These are phyloP conservation scores for Penicillium sp. DNA, from an alignment of 2,329 filamentous ascomycete species.

Conservation along the genomic window DNA sequence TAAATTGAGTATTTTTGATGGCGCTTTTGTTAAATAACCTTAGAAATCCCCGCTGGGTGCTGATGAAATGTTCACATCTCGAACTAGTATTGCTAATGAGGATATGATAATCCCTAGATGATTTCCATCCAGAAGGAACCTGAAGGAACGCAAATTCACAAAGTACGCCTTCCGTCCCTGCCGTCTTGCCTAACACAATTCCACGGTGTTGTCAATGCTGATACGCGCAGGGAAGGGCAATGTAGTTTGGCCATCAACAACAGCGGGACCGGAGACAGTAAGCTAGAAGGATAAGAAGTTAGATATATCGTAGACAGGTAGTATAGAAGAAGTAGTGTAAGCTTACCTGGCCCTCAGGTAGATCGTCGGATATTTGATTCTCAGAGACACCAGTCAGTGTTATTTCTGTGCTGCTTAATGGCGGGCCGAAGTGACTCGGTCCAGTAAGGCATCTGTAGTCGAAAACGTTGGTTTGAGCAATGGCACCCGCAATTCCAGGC, in stretches of 20 bases:
- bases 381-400: conserved; percentile 57
- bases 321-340: background rate
- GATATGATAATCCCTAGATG: background rate
- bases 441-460: conserved; percentile 70
- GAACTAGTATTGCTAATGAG: background rate
- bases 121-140: background rate
- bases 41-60: background rate
- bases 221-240: conserved; percentile 69
- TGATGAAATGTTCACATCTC: conserved; percentile 1
- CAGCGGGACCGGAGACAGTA: conserved; percentile 72
- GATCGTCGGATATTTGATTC: conserved; percentile 39
- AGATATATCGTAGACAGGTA: background rate
- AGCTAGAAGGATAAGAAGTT: conserved; percentile 56
- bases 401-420: conserved; percentile 78
- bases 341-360: conserved; percentile 65
- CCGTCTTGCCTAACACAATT: conserved; percentile 42
- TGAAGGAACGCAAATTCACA: background rate
- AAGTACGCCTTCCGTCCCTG: background rate
- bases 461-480: conserved; percentile 84
- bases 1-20: background rate
- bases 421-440: conserved; percentile 76
- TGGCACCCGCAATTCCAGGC: conserved; percentile 81
- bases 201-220: conserved; percentile 73
- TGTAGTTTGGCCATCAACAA: conserved; percentile 68
- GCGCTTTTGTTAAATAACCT: conserved; percentile 1